These are phyloP conservation scores for Xylogone sp. DNA, from an alignment of 2,329 filamentous ascomycete species.

Conservation along the genomic window DNA sequence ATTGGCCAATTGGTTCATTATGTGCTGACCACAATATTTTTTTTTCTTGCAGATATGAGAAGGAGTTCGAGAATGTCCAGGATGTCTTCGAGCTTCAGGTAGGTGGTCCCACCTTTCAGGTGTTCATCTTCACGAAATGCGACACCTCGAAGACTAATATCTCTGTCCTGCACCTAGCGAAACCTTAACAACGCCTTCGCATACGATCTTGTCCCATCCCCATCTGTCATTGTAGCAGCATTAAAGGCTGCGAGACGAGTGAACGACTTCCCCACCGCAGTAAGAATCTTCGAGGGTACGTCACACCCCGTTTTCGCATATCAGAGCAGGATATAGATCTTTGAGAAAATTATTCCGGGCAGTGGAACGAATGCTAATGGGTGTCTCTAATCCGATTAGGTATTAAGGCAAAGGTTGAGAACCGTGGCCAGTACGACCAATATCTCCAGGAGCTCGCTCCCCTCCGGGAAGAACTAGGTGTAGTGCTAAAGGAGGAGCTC, in stretches of 20 bases:
- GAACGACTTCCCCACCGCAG: constrained; percentile 97
- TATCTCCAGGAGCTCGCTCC: constrained; percentile 92
- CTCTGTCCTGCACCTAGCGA: constrained; percentile 50
- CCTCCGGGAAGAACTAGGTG: constrained; percentile 88
- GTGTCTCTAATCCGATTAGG: constrained; percentile 50
- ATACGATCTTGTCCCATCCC: constrained; percentile 97
- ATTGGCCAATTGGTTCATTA: constrained; percentile 10
- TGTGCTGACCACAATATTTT: constrained; percentile 38
- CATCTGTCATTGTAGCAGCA: constrained; percentile 85
- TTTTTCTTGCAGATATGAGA: constrained; percentile 75
- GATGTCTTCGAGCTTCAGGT: constrained; percentile 99
- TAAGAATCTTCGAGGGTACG: constrained; percentile 97
- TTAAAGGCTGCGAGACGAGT: constrained; percentile 92
- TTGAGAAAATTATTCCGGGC: constrained; percentile 2
- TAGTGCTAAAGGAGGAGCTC: constrained; percentile 87
- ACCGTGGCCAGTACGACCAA: constrained; percentile 94
- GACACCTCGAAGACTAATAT: neutral
- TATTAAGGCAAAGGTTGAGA: constrained; percentile 99
- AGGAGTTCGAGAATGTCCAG: constrained; percentile 96
- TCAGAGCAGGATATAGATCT: constrained; percentile 10
- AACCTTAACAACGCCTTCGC: constrained; percentile 99
- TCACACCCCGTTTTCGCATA: constrained; percentile 8
- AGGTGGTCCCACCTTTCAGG: constrained; percentile 30
- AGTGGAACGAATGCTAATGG: constrained; percentile 8
- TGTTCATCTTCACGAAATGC: neutral